Evolutionary conservation across 2,329 filamentous ascomycete genomes (phyloP), one percentile per base, ranked within the genome.

Genomic region (Fusarium sp.): DNA sequence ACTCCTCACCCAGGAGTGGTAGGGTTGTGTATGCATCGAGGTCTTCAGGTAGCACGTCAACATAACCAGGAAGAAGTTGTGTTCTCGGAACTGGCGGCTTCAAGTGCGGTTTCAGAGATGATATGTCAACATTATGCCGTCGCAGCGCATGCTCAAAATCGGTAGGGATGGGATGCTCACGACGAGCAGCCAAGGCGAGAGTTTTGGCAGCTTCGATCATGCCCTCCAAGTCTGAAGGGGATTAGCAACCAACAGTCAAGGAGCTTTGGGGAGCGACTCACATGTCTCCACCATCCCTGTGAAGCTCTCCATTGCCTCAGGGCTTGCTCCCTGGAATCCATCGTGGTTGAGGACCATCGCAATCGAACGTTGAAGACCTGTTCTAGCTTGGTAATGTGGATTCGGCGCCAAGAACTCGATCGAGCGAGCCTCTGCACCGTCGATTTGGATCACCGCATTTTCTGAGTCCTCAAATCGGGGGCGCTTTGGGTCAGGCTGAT

Each of bases 251-350:
- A 17, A 11, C 11, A 8, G 11, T 18, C 11, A 14, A 14, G 11
- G 7, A 31, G 10, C 25, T 15, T 20, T 13, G 6, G 20, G 7
- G 4, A 15, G 11, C 23, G 47, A 74, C 86, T 62, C 75, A 90
- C 88, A 90, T 6, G 82, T 81, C 71, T 90, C 88, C 3, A 85
- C 83, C 67, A 84, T 79, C 20, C 78, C 76, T 6, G 85, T 82
- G 41, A 90, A 86, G 66, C 84, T 84, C 74, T 90, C 87, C 69
- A 90, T 75, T 3, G 88, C 87, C 52, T 88, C 84, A 10, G 82
- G 80, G 1, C 80, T 83, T 15, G 87, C 83, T 25, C 80, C 79
- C 29, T 84, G 80, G 68, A 90, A 90, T 27, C 88, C 88, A 36
- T 89, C 84, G 62, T 88, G 84, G 40, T 84, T 77, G 27, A 90